Conservation (phyloP, 805 yeast species). For the Candida andamanensis region DNA sequence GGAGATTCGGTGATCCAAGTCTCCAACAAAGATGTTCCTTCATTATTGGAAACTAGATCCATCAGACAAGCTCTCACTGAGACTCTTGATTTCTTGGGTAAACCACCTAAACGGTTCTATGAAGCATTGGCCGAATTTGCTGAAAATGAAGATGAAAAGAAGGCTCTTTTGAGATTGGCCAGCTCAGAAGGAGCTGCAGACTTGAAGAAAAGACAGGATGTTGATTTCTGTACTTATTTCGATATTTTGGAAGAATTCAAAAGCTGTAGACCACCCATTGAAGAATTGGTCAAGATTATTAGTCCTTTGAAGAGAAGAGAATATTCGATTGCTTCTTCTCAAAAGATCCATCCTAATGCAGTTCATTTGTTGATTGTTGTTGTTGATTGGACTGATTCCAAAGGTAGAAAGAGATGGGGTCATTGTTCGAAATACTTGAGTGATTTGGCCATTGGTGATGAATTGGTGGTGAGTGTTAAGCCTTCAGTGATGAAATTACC, state of each 20-base stretch:
- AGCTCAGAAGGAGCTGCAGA: slow-evolving; percentile 80
- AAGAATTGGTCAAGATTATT: slow-evolving; percentile 65
- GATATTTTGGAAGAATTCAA: slow-evolving; percentile 77
- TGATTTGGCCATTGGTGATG: slow-evolving; percentile 73
- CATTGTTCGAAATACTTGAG: slow-evolving; percentile 91
- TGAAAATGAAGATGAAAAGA: slow-evolving; percentile 60
- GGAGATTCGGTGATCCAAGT: slow-evolving; percentile 65
- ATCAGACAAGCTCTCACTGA: slow-evolving; percentile 77
- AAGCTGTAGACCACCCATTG: slow-evolving; percentile 73
- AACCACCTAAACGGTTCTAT: slow-evolving; percentile 92
- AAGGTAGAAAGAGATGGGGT: slow-evolving; percentile 83
- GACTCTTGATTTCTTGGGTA: slow-evolving; percentile 84
- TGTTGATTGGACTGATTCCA: slow-evolving; percentile 88
- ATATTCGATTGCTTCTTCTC: slow-evolving; percentile 96
- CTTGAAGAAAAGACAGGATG: slow-evolving; percentile 80
- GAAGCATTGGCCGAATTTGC: slow-evolving; percentile 76
- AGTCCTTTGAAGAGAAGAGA: slow-evolving; percentile 94
- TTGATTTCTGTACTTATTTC: slow-evolving; percentile 71
- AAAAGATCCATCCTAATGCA: slow-evolving; percentile 83
- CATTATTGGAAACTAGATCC: slow-evolving; percentile 66
- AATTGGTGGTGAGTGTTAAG: slow-evolving; percentile 88
- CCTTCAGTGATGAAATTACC: slow-evolving; percentile 98
- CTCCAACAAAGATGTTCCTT: slow-evolving; percentile 60
- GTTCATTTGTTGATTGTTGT: slow-evolving; percentile 90
- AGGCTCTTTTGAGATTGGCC: slow-evolving; percentile 55